These are phyloP conservation scores for Serpula lacrymans DNA, from an alignment of 768 basidiomycete species.

Conservation along the genomic window DNA sequence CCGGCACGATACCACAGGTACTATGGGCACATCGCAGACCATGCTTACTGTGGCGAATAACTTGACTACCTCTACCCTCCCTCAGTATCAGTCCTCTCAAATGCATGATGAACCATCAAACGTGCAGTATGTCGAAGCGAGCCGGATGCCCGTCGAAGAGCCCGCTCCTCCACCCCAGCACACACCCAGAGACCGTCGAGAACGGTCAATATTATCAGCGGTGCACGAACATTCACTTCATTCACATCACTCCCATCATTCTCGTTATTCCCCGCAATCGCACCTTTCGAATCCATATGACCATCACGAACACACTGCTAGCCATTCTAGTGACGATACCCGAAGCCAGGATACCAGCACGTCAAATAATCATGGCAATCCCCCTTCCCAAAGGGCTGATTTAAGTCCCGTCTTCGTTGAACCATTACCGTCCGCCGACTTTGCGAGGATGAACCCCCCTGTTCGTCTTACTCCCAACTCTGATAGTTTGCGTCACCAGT, in stretches of 20 bases:
- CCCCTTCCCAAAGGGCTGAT: slow-evolving; percentile 13
- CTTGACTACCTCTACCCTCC: slow-evolving; percentile 9
- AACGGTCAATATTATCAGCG: slow-evolving; percentile 20
- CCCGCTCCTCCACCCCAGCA: slow-evolving; percentile 9
- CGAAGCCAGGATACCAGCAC: background rate
- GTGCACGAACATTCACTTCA: slow-evolving; percentile 18
- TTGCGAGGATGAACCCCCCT: slow-evolving; percentile 45
- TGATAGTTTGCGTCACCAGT: slow-evolving; percentile 26
- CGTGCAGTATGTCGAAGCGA: slow-evolving; percentile 4
- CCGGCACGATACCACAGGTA: slow-evolving; percentile 13
- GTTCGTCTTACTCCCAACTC: slow-evolving; percentile 36
- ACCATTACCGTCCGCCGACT: slow-evolving; percentile 42
- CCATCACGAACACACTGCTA: slow-evolving; percentile 1
- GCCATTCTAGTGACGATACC: background rate
- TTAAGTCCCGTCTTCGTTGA: slow-evolving; percentile 38
- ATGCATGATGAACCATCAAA: slow-evolving; percentile 3
- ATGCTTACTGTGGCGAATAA: slow-evolving; percentile 14
- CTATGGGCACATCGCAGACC: slow-evolving; percentile 5
- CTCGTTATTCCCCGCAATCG: slow-evolving; percentile 3
- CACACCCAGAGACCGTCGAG: slow-evolving; percentile 18
- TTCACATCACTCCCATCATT: slow-evolving; percentile 8
- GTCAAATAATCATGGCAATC: slow-evolving; percentile 1
- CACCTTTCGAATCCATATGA: slow-evolving; percentile 2
- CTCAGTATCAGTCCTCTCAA: slow-evolving; percentile 22
- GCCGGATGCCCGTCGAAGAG: slow-evolving; percentile 18